These are phyloP conservation scores for Verticillium klebahnii DNA, from an alignment of 2,329 filamentous ascomycete genomes.

Conservation along the genomic window DNA sequence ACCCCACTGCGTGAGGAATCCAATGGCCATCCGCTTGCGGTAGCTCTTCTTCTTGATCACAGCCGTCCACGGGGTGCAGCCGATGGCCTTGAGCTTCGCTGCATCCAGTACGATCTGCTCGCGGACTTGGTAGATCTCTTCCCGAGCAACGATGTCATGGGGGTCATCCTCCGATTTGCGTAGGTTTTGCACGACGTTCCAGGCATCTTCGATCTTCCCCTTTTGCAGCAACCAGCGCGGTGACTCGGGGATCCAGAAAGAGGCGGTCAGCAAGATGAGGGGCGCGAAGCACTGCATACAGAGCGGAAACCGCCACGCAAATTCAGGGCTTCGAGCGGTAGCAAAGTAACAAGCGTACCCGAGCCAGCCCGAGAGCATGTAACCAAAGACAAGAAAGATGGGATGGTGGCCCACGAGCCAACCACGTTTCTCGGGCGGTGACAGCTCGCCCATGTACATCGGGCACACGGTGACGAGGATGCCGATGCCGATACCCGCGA, in stretches of 20 bases:
- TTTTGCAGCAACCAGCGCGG: constrained; percentile 45
- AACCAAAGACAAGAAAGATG: constrained; percentile 42
- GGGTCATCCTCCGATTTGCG: constrained; percentile 31
- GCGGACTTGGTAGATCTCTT: constrained; percentile 41
- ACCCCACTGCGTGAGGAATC: constrained; percentile 48
- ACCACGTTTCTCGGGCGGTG: constrained; percentile 32
- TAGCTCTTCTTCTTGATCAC: constrained; percentile 42
- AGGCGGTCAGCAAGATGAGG: constrained; percentile 31
- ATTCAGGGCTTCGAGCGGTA: constrained; percentile 22
- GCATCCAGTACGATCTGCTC: constrained; percentile 39
- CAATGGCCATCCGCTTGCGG: constrained; percentile 45
- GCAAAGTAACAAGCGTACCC: constrained; percentile 40
- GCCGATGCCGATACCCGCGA: constrained; percentile 35
- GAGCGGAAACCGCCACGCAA: constrained; percentile 41
- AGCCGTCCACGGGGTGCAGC: constrained; percentile 36
- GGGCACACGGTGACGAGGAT: constrained; percentile 36
- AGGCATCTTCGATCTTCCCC: constrained; percentile 39
- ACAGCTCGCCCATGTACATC: constrained; percentile 39
- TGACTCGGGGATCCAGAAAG: constrained; percentile 37
- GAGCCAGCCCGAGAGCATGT: constrained; percentile 38
- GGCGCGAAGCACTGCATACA: constrained; percentile 33
- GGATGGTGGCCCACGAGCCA: constrained; percentile 40
- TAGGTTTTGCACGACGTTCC: constrained; percentile 32
- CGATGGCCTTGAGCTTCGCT: constrained; percentile 30
- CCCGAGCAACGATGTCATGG: constrained; percentile 33